Base-by-base conservation (phyloP, 768 basidiomycete genomes). In the Infundibulicybe gibba region DNA sequence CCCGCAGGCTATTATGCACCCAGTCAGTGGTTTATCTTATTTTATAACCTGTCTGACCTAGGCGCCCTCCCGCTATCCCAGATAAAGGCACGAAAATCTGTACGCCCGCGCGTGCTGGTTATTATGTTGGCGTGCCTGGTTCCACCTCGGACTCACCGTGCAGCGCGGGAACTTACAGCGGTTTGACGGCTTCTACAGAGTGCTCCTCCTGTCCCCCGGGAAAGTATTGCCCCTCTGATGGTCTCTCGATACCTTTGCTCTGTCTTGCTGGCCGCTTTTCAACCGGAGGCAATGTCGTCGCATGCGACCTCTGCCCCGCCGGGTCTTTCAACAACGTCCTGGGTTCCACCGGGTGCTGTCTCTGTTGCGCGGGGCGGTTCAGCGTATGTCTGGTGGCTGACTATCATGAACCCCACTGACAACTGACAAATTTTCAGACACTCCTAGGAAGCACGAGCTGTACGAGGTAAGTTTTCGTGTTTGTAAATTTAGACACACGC, bases 241-340 rank as follows among this genome's bases (percentile, higher is more conserved):
- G 45, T n/a, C 40, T 58, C 8, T 37, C 57, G 5, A 50, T 44
- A 3, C 59, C 62, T 6, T 52, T 56, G 45, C 37, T 43, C n/a
- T 61, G 57, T 42, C 60, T 57, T 16, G 57, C 61, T 14, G 61
- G 63, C 32, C 51, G 50, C 5, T 65, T 58, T 44, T 63, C 58
- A 8, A 53, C 52, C 1, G 62, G 56, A 5, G 8, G 55, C 2
- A 11, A 19, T 13, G 48, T 51, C 3, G 40, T 34, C 5, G 39
- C 52, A 6, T 65, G 63, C 41, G 25, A 45, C 2, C 40, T 13
- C 35, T 65, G 63, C 43, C 30, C 57, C 10, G 50, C 57, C 9
- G 63, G 61, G 8, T 50, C 49, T 11, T 63, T 63, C 44, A 61
- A 61, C 49, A 55, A 50, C 34, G 52, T 59, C n/a, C 57, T 57